phyloP scores from a whole-genome alignment of 2,329 filamentous ascomycete genomes.

The Ploettnerulaceae sp. region DNA sequence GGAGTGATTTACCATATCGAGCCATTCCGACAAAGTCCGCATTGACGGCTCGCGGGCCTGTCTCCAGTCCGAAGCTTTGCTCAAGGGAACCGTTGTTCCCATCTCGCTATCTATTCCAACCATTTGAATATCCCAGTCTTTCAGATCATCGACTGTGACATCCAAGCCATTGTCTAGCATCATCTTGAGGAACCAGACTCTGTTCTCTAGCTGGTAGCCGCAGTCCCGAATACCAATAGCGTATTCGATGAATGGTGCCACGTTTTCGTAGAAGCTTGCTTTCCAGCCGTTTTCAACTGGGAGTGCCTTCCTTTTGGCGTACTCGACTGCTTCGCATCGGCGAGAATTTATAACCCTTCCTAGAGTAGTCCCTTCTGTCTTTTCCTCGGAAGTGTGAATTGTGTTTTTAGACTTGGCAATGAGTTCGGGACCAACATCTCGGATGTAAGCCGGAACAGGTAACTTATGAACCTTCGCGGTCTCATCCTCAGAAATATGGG shows the following conservation, averaged over 20 bases:
- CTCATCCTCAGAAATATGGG: too few relatives aligned
- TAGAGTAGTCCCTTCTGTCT: too few relatives aligned
- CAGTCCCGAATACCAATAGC: neutral
- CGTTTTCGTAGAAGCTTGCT: neutral
- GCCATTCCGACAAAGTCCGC: neutral
- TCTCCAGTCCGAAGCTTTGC: too few relatives aligned
- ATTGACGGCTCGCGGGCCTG: too few relatives aligned
- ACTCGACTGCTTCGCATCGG: too few relatives aligned
- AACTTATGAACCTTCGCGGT: too few relatives aligned
- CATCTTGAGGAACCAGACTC: neutral
- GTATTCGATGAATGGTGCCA: neutral
- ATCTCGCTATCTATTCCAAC: neutral
- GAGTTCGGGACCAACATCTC: too few relatives aligned
- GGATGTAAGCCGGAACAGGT: too few relatives aligned
- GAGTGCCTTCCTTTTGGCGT: too few relatives aligned
- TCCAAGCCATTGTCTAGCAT: neutral
- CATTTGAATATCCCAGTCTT: neutral
- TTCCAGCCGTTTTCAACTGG: neutral
- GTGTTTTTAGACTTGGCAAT: too few relatives aligned
- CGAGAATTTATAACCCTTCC: too few relatives aligned
- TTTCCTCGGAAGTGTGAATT: too few relatives aligned
- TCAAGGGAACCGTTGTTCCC: neutral
- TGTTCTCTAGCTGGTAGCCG: conserved; percentile 1
- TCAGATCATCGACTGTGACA: neutral
- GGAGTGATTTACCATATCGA: neutral